phyloP scores from a whole-genome alignment of 345 rosid species.

The Triadica sebifera region DNA sequence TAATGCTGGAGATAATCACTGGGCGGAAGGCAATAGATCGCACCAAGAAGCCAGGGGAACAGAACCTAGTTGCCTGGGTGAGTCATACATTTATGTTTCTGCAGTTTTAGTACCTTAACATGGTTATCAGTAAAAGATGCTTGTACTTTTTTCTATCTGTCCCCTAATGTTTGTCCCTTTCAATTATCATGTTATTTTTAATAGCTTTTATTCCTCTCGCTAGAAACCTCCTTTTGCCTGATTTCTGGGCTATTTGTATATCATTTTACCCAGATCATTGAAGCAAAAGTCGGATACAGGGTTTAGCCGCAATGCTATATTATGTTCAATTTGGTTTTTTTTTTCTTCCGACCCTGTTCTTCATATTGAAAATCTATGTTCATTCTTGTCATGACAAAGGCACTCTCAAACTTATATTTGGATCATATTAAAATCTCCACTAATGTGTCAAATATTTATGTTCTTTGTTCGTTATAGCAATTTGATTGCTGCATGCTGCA shows the following conservation, averaged over 20 bases:
- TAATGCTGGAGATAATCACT: slow-evolving; percentile 82
- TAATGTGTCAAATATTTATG: not conserved
- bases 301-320: slow-evolving; percentile 2
- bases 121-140: not conserved
- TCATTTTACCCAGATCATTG: not conserved
- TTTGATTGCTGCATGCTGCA: no score
- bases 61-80: slow-evolving; percentile 87
- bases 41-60: slow-evolving; percentile 59
- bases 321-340: no score
- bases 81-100: slow-evolving; percentile 19
- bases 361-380: not conserved
- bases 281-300: not conserved
- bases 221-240: no score
- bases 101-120: not conserved
- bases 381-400: not conserved
- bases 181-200: no score
- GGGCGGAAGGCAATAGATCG: slow-evolving; percentile 86
- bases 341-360: no score
- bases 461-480: not conserved
- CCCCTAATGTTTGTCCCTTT: no score
- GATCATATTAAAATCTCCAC: not conserved
- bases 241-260: not conserved
- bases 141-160: no score
- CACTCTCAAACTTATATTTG: not conserved
- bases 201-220: no score